phyloP scores from a whole-genome alignment of 2,329 filamentous ascomycete genomes.

The Phoma sp. region DNA sequence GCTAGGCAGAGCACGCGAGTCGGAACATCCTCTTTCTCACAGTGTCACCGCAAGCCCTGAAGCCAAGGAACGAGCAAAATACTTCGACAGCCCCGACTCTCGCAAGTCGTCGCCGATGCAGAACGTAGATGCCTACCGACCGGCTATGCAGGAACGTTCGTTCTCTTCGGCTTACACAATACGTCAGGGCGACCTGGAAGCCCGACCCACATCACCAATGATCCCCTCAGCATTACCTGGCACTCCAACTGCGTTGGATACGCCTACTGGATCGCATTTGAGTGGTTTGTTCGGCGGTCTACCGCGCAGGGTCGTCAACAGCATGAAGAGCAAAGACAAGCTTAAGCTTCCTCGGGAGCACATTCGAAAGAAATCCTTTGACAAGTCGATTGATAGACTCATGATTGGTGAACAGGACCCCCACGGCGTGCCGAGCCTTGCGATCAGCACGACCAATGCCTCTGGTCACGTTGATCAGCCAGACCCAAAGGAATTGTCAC shows the following conservation, averaged over 20 bases:
- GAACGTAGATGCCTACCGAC: slow-evolving; percentile 34
- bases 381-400: slow-evolving; percentile 69
- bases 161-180: slow-evolving; percentile 56
- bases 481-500: slow-evolving; percentile 52
- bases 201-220: slow-evolving; percentile 45
- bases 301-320: slow-evolving; percentile 55
- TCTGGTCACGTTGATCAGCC: slow-evolving; percentile 65
- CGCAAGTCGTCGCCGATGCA: slow-evolving; percentile 51
- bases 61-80: slow-evolving; percentile 44
- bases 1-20: slow-evolving; percentile 57
- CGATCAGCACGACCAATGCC: slow-evolving; percentile 66
- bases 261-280: slow-evolving; percentile 50
- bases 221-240: slow-evolving; percentile 53
- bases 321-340: slow-evolving; percentile 50
- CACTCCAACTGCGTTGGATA: slow-evolving; percentile 53
- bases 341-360: slow-evolving; percentile 54
- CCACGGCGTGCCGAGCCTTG: slow-evolving; percentile 68
- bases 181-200: slow-evolving; percentile 48
- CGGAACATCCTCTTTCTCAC: slow-evolving; percentile 76
- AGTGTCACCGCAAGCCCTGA: slow-evolving; percentile 76
- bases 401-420: slow-evolving; percentile 67
- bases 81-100: slow-evolving; percentile 46
- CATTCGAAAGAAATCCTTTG: slow-evolving; percentile 66
- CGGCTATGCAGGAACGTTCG: slow-evolving; percentile 47
- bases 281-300: slow-evolving; percentile 55